phyloP scores from a whole-genome alignment of 2,329 filamentous ascomycete genomes.

The Mariannaea elegans region DNA sequence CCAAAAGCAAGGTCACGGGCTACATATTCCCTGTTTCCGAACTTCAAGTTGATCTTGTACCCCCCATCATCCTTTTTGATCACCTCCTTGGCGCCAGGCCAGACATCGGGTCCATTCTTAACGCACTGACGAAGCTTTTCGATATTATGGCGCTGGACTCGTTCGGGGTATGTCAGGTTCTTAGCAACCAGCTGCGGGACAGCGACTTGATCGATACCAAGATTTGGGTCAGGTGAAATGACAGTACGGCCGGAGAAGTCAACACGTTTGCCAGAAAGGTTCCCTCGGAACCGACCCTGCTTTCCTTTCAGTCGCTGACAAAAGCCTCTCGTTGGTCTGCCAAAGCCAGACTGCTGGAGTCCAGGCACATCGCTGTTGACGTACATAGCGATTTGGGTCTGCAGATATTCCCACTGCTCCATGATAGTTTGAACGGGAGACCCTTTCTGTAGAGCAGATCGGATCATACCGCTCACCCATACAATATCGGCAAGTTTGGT shows the following conservation, averaged over 20 bases:
- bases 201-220: constrained; percentile 92
- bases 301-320: constrained; percentile 97
- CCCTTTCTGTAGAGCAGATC: constrained; percentile 82
- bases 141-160: constrained; percentile 85
- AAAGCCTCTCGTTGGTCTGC: constrained; percentile 91
- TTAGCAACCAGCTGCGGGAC: constrained; percentile 92
- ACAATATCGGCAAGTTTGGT: constrained; percentile 98
- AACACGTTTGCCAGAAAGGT: constrained; percentile 96
- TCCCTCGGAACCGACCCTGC: constrained; percentile 95
- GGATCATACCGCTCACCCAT: constrained; percentile 88
- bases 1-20: constrained; percentile 81
- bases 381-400: constrained; percentile 95
- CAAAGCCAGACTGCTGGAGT: constrained; percentile 85
- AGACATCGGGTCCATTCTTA: constrained; percentile 76
- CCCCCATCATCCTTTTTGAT: constrained; percentile 73
- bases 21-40: constrained; percentile 74
- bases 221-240: constrained; percentile 95
- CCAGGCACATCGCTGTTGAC: constrained; percentile 97
- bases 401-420: constrained; percentile 98
- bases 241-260: constrained; percentile 98
- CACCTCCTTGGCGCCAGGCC: constrained; percentile 89
- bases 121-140: constrained; percentile 81
- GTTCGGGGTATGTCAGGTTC: constrained; percentile 94
- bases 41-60: constrained; percentile 79
- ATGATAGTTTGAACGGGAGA: constrained; percentile 89